phyloP scores from a whole-genome alignment of 2,329 filamentous ascomycete species.

The Pseudogymnoascus sp. region DNA sequence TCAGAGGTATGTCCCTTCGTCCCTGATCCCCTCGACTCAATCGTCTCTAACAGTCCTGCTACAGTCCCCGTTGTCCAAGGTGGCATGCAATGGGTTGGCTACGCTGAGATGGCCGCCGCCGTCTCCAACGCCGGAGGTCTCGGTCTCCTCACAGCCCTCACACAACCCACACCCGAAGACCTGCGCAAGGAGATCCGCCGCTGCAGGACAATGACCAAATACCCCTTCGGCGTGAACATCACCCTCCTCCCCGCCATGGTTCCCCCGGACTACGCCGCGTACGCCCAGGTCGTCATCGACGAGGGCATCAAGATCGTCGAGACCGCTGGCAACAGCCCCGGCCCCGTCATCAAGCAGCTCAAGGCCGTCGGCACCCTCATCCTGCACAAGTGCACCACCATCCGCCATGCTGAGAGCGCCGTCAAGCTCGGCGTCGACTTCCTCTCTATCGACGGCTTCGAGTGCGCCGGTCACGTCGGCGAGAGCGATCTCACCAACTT shows the following conservation, averaged over 20 bases:
- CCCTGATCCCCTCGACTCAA: not conserved
- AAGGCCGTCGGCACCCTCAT: constrained; percentile 73
- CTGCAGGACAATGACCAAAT: constrained; percentile 69
- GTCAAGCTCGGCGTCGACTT: constrained; percentile 95
- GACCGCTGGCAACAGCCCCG: constrained; percentile 83
- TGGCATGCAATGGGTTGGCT: constrained; percentile 81
- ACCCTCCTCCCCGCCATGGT: constrained; percentile 85
- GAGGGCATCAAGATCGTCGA: constrained; percentile 89
- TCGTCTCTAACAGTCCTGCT: constrained; percentile 8
- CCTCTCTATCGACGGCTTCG: constrained; percentile 92
- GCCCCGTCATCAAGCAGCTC: constrained; percentile 80
- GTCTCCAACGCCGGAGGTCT: constrained; percentile 77
- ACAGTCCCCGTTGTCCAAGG: constrained; percentile 75
- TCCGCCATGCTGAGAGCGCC: constrained; percentile 83
- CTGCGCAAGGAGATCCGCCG: constrained; percentile 87
- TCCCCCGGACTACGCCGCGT: constrained; percentile 85
- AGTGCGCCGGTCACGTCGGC: constrained; percentile 85
- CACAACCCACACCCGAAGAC: constrained; percentile 84
- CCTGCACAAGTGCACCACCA: constrained; percentile 96
- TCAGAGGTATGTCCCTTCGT: constrained; percentile 26
- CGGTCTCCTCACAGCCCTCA: constrained; percentile 78
- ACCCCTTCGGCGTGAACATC: constrained; percentile 88
- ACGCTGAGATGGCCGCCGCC: constrained; percentile 67
- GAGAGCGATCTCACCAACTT: constrained; percentile 86
- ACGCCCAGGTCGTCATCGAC: constrained; percentile 86